A percentile compares a stretch with the other conserved stretches of the same genome.
Conservation (phyloP, 345 rosid genomes). For the Eucalyptus tenuipes region DNA sequence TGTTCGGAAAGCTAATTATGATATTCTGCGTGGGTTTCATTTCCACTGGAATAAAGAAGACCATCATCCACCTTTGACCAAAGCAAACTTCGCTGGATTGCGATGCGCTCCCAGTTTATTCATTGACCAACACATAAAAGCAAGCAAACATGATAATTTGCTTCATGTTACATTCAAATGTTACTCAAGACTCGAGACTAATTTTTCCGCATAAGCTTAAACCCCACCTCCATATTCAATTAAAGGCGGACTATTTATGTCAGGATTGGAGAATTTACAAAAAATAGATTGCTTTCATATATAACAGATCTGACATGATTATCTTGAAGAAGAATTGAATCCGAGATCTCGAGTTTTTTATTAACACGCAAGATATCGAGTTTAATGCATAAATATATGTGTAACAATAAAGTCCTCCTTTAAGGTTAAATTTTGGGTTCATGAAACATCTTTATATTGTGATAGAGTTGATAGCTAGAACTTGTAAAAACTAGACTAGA, state of each 20-base stretch:
- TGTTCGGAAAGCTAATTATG: neutral
- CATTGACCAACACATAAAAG: neutral
- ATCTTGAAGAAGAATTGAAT: neutral
- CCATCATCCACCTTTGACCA: neutral
- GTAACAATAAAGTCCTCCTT: neutral
- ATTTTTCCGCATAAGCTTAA: neutral
- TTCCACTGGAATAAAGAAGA: neutral
- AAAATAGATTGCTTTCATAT: neutral
- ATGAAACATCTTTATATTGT: neutral
- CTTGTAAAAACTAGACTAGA: neutral
- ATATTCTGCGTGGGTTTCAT: neutral
- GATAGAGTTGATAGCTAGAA: neutral
- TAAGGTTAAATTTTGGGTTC: neutral
- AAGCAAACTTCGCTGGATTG: neutral
- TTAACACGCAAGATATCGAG: neutral
- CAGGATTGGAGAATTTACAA: neutral
- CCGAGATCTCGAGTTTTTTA: rapidly evolving
- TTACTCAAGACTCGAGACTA: neutral
- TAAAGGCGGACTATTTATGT: neutral
- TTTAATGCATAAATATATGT: neutral
- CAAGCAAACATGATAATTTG: neutral
- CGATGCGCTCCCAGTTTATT: neutral
- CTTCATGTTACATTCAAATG: neutral
- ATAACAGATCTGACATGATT: neutral
- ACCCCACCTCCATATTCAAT: neutral